Base-by-base conservation (phyloP, 345 rosid species). In the Excoecaria agallocha region DNA sequence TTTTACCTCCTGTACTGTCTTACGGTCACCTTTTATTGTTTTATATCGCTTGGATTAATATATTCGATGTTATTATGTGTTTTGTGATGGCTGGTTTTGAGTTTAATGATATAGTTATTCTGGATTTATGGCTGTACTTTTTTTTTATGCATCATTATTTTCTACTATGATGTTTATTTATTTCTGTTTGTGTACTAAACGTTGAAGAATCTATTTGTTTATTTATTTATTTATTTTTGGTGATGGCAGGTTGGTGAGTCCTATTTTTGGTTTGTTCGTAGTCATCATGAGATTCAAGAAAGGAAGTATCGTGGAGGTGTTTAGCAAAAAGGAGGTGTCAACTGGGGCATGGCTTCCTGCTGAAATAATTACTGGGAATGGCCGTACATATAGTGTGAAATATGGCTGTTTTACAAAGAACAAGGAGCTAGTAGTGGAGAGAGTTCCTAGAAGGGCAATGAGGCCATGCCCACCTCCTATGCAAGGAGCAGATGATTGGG, bases 261-360 rank as follows among this genome's bases (percentile, higher is more conserved):
- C 24, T 68, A 55, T 5, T 1, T 8, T 6, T 69, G 13, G 12
- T 52, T 19, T 19, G 54, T 41, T 55, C 17, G 15, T 46, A 64
- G 71, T 12, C 54, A 71, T 72, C 68, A 91, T 89, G 94, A 87
- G 89, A 81, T 83, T 89, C 81, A 87, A 72, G 76, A 88, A 81
- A 78, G 93, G 93, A 12, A 81, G 70, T 45, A 84, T 76, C 70
- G 88, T 93, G 66, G 97, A 93, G 85, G 88, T 90, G 4, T 77
- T 85, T 57, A 86, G 80, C 76, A 74, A 39, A 69, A 74, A 82
- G 20, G 90, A 85, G 71, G 79, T 74, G 19, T 55, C 87, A 1
- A 77, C 81, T 9, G 91, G 91, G 11, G 81, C 81, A 0, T 93
- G 94, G 97, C 78, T 73, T 37, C 77, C 81, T 58, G 92, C 88